Base-by-base conservation (phyloP, 345 rosid genomes). In the Euphorbia peplus region DNA sequence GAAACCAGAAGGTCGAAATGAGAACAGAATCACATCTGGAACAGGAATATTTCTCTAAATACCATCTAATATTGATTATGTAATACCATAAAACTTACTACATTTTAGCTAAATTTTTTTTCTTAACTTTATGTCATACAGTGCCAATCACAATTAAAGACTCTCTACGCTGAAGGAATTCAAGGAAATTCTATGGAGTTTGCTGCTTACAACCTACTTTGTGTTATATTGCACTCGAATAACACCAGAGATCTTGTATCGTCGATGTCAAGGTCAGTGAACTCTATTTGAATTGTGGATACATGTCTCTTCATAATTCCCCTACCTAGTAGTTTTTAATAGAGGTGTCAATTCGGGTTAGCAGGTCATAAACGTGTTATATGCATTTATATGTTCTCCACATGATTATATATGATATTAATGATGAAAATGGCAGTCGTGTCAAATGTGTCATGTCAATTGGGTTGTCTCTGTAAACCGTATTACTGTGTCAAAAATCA, bases 121-220 rank as follows among this genome's bases (percentile, higher is more conserved):
- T 39, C 9, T 11, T 39, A 5, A 71, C 56, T 74, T 44, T 50
- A 32, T 63, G 51, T 67, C 64, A 66, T 72, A 59, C 88, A 92
- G 99, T 95, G 98, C 81, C 96, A 88, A 66, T 90, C 98, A 16
- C 99, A 95, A 86, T 73, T 95, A 77, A 90, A 90, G 80, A 88
- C 83, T 72, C 89, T 95, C 65, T 95, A 95, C 78, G 85, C 86
- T 21, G 98, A 90, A 80, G 99, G 98, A 68, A 90, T 90, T 66
- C 89, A 87, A 73, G 99, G 99, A 64, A 88, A 96, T 81, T 76
- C 76, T 75, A 75, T 85, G 87, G 98, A 95, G 84, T 95, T 95
- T 80, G 84, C 96, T 76, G 99, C 99, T 35, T 95, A 95, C 80
- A 78, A 83, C 79, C 75, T 92, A 29, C 98, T 95, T 47, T 86